Evolutionary conservation across 2,329 filamentous ascomycete genomes (phyloP), one percentile per base, ranked within the genome.

Genomic region (Atkinsonella texensis): DNA sequence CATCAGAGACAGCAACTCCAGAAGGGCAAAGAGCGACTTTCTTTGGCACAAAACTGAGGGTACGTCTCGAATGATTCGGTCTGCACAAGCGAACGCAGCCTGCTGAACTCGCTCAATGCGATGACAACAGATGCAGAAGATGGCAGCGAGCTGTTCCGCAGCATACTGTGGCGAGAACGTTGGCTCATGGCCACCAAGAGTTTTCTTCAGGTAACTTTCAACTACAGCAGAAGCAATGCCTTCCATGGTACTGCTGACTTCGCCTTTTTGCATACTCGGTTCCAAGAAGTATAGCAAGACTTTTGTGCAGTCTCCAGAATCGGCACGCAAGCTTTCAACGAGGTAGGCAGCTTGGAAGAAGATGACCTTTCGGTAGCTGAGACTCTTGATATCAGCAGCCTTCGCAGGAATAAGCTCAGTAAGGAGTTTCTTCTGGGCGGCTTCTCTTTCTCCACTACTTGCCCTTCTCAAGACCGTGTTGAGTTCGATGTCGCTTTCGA

Each of bases 401-500:
- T 85, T 87, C 6, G 79, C 75, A 0, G 91, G 88, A 31, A 98
- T 74, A 45, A 93, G 77, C 55, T 81, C 78, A 4, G 77, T 75
- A 20, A 99, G 75, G 8, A 82, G 77, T 61, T 83, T 87, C 72
- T 94, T 96, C 64, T 95, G 89, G 55, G 85, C 79, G 2, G 81
- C 70, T 51, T 89, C 83, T 55, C 90, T 82, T 32, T 91, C 86
- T 6, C 83, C 80, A 56, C 82, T 88, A 73, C 89, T 87, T 17
- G 90, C 91, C 54, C 93, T 81, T 54, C 91, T 83, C 48, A 99
- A 74, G 17, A 97, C 86, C 0, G 89, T 95, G 62, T 98, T 97
- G 41, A 98, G 78, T 62, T 98, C 93, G 51, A 99, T 91, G 58
- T 97, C 93, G 64, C 90, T 96, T 67, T 98, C 93, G 10, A 93